These are phyloP conservation scores for Stipa capillata DNA, from an alignment of 176 grass and related monocot genomes.

Conservation along the genomic window DNA sequence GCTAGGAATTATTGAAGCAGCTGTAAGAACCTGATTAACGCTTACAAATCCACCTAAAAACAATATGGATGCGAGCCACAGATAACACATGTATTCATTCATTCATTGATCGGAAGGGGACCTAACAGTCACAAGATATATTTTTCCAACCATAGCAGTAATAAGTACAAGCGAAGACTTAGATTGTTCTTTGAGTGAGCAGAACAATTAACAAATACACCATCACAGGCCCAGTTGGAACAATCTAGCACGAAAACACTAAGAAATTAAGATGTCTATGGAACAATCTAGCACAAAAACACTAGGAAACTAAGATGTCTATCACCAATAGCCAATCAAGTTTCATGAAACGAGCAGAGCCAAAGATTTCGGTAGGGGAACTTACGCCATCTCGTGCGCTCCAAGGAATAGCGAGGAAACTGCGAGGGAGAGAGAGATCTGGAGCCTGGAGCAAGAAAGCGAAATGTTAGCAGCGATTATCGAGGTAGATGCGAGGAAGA, in stretches of 20 bases:
- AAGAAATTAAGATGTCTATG: not conserved
- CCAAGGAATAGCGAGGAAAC: not conserved
- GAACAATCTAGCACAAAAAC: not conserved
- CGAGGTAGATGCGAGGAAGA: not conserved
- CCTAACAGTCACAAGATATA: not conserved
- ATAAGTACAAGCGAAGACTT: no score
- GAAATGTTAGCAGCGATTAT: not conserved
- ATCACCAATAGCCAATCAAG: not conserved
- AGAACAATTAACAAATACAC: no score
- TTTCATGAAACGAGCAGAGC: not conserved
- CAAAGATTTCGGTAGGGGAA: not conserved
- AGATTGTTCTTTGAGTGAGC: no score
- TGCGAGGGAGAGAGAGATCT: not conserved
- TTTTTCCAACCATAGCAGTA: not conserved
- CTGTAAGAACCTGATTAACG: not conserved
- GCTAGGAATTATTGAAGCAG: not conserved
- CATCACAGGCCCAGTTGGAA: no score
- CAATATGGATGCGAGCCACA: not conserved
- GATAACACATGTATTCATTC: not conserved
- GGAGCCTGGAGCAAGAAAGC: not conserved
- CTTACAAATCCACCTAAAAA: not conserved
- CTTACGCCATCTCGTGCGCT: conserved; percentile 27
- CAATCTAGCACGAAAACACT: not conserved
- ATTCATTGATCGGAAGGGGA: not conserved
- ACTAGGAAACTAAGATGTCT: not conserved